A percentile compares a stretch with the other conserved stretches of the same genome.
Evolutionary conservation across 1,284 basidiomycete genomes (phyloP).

Genomic region (Inonotus hispidus): DNA sequence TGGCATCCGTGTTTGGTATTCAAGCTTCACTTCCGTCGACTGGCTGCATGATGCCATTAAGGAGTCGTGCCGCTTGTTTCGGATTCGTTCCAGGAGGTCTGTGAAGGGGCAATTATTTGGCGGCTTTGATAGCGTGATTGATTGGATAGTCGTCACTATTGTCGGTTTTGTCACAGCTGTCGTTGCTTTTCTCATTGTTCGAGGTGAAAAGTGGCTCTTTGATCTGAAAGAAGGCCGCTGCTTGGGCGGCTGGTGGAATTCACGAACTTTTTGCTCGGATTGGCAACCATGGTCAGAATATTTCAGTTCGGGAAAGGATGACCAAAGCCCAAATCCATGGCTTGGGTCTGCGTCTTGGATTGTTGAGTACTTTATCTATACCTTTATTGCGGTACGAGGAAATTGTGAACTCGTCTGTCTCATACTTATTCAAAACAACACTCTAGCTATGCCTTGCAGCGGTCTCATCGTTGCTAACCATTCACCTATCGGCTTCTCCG

Average conservation of each 20-base stretch:
- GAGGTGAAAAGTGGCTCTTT: constrained; percentile 88
- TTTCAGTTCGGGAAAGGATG: constrained; percentile 30
- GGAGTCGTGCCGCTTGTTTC: constrained; percentile 74
- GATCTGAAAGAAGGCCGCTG: constrained; percentile 94
- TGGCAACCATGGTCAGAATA: constrained; percentile 75
- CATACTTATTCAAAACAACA: constrained; percentile 6
- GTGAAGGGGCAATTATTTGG: constrained; percentile 68
- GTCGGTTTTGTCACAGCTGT: constrained; percentile 81
- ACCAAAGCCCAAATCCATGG: constrained; percentile 22
- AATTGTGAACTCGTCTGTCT: neutral
- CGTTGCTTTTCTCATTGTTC: constrained; percentile 83
- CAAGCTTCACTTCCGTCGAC: constrained; percentile 79
- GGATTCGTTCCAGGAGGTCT: constrained; percentile 63
- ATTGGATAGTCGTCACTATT: constrained; percentile 89
- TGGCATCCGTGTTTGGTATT: constrained; percentile 90
- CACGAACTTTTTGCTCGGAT: constrained; percentile 72
- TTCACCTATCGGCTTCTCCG: constrained; percentile 83
- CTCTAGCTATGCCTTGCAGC: constrained; percentile 65
- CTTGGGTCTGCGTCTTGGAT: constrained; percentile 33
- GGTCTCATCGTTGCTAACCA: constrained; percentile 73
- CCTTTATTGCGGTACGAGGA: constrained; percentile 65
- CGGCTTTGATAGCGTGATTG: constrained; percentile 75
- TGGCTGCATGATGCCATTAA: constrained; percentile 95
- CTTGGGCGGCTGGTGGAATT: constrained; percentile 59
- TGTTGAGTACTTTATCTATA: constrained; percentile 70